A percentile compares a stretch with the other conserved stretches of the same genome.
phyloP scores from a whole-genome alignment of 345 rosid species.

The Populus pruinosa region DNA sequence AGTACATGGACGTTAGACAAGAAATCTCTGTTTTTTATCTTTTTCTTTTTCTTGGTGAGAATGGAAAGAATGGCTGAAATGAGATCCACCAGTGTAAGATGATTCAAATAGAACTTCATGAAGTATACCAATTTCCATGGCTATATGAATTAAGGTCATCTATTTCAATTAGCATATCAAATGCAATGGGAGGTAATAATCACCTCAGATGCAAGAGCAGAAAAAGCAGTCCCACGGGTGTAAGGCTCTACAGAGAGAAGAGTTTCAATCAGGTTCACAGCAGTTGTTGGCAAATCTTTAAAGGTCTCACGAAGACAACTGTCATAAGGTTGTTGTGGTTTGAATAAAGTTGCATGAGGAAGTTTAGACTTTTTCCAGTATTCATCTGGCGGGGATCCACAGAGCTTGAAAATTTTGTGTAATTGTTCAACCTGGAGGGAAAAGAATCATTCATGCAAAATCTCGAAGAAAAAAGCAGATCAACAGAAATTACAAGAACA shows the following conservation, averaged over 20 bases:
- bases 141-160: background rate
- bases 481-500: background rate
- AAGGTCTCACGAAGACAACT: constrained; percentile 71
- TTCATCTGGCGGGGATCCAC: constrained; percentile 93
- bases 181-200: constrained; percentile 8
- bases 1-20: background rate
- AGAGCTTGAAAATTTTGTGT: constrained; percentile 94
- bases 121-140: background rate
- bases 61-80: background rate
- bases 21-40: background rate
- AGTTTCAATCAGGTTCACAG: constrained; percentile 66
- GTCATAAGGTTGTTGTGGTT: constrained; percentile 85
- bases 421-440: constrained; percentile 78
- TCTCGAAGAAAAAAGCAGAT: background rate
- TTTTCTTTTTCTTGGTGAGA: background rate
- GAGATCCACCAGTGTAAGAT: background rate
- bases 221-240: constrained; percentile 81
- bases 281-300: constrained; percentile 51
- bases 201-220: constrained; percentile 91
- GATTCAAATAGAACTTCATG: background rate
- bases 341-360: constrained; percentile 88
- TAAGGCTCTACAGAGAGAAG: constrained; percentile 83
- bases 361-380: constrained; percentile 92
- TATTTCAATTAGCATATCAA: background rate
- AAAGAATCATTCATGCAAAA: constrained; percentile 9